A percentile compares a stretch with the other conserved stretches of the same genome.
Conservation (phyloP, 192 early-diverging fungal species). For the Dissophora ornata region DNA sequence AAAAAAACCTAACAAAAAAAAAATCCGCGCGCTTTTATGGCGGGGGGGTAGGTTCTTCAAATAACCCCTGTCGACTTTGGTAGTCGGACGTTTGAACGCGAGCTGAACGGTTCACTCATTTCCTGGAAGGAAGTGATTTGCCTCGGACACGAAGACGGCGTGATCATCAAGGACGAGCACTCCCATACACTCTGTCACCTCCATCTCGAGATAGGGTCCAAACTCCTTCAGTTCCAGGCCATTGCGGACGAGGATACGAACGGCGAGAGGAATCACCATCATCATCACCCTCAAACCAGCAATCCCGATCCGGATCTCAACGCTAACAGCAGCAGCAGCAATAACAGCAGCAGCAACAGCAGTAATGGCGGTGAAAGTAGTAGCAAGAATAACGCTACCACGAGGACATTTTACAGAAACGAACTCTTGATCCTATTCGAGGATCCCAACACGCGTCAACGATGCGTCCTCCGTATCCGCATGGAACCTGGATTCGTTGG, state of each 20-base stretch:
- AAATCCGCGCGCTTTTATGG: not conserved
- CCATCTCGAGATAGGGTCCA: slow-evolving; percentile 8
- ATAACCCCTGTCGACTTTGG: slow-evolving; percentile 23
- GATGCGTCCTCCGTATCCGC: slow-evolving; percentile 18
- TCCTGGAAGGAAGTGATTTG: slow-evolving; percentile 30
- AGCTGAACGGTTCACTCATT: not conserved
- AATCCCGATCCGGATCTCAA: too few species aligned
- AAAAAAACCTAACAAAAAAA: too few species aligned
- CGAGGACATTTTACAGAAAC: slow-evolving; percentile 24
- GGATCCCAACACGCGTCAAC: slow-evolving; percentile 23
- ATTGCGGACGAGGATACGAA: slow-evolving; percentile 34
- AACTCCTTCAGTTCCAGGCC: slow-evolving; percentile 25
- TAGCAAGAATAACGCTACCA: too few species aligned
- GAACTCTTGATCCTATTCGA: slow-evolving; percentile 37
- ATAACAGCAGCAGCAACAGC: too few species aligned
- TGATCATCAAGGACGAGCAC: slow-evolving; percentile 38
- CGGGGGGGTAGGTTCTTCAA: slow-evolving; percentile 17
- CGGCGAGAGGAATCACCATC: too few species aligned
- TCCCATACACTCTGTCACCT: slow-evolving; percentile 8
- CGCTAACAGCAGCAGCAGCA: too few species aligned
- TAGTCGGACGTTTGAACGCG: not conserved
- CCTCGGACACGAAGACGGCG: slow-evolving; percentile 23
- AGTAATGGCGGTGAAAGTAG: too few species aligned
- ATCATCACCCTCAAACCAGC: too few species aligned
- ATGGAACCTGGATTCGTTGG: slow-evolving; percentile 15